Evolutionary conservation across 108 stramenopile species (phyloP).

Genomic region (Chaetoceros muelleri): DNA sequence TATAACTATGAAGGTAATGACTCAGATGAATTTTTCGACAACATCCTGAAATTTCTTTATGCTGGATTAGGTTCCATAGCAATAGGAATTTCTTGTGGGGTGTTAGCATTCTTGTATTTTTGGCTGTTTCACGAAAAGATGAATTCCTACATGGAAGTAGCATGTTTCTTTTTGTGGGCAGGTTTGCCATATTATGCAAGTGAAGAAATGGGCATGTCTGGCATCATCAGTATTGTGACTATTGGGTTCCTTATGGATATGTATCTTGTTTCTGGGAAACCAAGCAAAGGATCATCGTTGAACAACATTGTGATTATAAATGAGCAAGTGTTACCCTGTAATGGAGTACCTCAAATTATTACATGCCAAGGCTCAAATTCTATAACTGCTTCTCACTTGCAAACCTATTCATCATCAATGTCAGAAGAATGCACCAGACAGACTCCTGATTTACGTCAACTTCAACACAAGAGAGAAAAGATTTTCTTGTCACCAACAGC

Average conservation of each 20-base stretch:
- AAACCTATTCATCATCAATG: too few relatives aligned
- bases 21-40: slow-evolving; percentile 20
- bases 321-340: too few relatives aligned
- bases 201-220: slow-evolving; percentile 61
- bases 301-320: slow-evolving; percentile 5
- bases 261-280: slow-evolving; percentile 64
- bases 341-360: too few relatives aligned
- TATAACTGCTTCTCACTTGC: too few relatives aligned
- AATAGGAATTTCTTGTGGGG: slow-evolving; percentile 64
- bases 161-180: slow-evolving; percentile 81
- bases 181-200: slow-evolving; percentile 83
- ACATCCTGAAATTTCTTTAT: slow-evolving; percentile 35
- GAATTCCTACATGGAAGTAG: slow-evolving; percentile 71
- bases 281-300: too few relatives aligned
- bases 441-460: too few relatives aligned
- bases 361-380: too few relatives aligned
- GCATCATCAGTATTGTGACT: slow-evolving; percentile 66
- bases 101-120: slow-evolving; percentile 62
- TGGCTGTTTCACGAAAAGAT: slow-evolving; percentile 61
- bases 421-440: too few relatives aligned
- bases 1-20: slow-evolving; percentile 12
- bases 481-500: slow-evolving; percentile 42
- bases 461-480: slow-evolving; percentile 3
- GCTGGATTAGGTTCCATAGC: slow-evolving; percentile 63
- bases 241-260: slow-evolving; percentile 54